These are phyloP conservation scores for Pythium plurisporium DNA, from an alignment of 352 stramenopile species.

Conservation along the genomic window DNA sequence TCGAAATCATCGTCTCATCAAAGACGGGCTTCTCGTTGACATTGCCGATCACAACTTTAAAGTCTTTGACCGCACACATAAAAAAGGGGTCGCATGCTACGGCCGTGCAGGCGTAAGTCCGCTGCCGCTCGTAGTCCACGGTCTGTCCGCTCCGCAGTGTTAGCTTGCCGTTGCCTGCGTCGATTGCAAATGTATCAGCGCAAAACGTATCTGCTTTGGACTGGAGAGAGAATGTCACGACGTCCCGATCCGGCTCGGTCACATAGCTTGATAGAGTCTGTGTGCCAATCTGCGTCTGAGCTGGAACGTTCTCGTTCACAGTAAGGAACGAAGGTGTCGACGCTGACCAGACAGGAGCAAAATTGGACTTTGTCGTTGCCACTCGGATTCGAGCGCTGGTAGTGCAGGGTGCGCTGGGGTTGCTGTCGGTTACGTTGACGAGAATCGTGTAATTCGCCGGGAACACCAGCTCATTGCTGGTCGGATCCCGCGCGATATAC, in stretches of 20 bases:
- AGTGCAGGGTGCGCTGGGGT: constrained; percentile 16
- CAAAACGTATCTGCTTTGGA: constrained; percentile 48
- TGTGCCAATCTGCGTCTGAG: constrained; percentile 22
- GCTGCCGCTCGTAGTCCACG: constrained; percentile 40
- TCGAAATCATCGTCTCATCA: constrained; percentile 23
- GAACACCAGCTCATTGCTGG: constrained; percentile 32
- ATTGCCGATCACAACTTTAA: constrained; percentile 38
- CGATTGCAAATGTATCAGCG: constrained; percentile 43
- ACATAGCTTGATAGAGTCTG: constrained; percentile 23
- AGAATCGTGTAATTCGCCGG: constrained; percentile 27
- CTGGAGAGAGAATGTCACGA: constrained; percentile 43
- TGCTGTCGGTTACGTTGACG: constrained; percentile 41
- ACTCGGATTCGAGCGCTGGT: constrained; percentile 22
- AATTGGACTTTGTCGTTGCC: constrained; percentile 44
- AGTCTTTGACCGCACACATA: constrained; percentile 43
- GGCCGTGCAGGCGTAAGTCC: constrained; percentile 40
- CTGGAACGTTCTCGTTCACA: constrained; percentile 38
- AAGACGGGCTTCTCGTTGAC: constrained; percentile 54
- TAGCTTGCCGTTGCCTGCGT: constrained; percentile 23
- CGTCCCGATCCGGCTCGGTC: constrained; percentile 38
- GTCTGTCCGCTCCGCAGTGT: constrained; percentile 22
- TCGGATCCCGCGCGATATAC: constrained; percentile 25
- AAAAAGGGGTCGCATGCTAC: constrained; percentile 43
- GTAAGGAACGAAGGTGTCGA: constrained; percentile 26
- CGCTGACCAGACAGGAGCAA: constrained; percentile 37